Evolutionary conservation across 495 filamentous ascomycete species (phyloP), one percentile per base, ranked within the genome.

Genomic region (Ascodesmis nigricans): DNA sequence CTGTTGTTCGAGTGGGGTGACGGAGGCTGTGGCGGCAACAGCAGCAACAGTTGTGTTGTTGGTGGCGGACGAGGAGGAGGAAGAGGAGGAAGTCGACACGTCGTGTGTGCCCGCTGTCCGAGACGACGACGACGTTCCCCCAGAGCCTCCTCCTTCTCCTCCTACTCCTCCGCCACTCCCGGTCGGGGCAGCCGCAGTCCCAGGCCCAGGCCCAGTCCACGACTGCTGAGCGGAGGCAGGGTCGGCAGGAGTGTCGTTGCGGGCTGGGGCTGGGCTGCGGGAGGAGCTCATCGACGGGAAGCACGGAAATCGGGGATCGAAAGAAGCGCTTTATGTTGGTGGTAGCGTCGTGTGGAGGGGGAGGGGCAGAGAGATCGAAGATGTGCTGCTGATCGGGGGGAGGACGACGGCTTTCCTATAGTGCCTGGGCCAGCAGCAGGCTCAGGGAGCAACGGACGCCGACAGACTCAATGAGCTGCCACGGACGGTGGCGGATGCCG

Each of bases 201-300:
- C 24, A 11, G 4, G 20, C 5, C 18, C 11, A 10, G 24, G 33
- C 7, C 17, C 11, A 13, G 21, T 16, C 10, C 14, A 13, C 33
- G 20, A 10, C 31, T 33, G 31, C 31, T 33, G 31, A 23, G 27
- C 15, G 20, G 31, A 22, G 31, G 10, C 18, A 20, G 20, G 31
- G 31, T 22, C 10, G 7, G 19, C 16, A 25, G 27, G 33, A 25
- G 33, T 35, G n/a, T n/a, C n/a, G n/a, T n/a, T n/a, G n/a, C n/a
- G n/a, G n/a, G n/a, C n/a, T n/a, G n/a, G n/a, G n/a, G n/a, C n/a
- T n/a, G n/a, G n/a, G n/a, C n/a, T n/a, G n/a, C n/a, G n/a, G n/a
- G n/a, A n/a, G n/a, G n/a, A n/a, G n/a, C n/a, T n/a, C n/a, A n/a
- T 35, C 27, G 24, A 35, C 33, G 33, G 27, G 24, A 21, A 35